phyloP scores from a whole-genome alignment of 257 asterid genomes.

The Penstemon newberryi region DNA sequence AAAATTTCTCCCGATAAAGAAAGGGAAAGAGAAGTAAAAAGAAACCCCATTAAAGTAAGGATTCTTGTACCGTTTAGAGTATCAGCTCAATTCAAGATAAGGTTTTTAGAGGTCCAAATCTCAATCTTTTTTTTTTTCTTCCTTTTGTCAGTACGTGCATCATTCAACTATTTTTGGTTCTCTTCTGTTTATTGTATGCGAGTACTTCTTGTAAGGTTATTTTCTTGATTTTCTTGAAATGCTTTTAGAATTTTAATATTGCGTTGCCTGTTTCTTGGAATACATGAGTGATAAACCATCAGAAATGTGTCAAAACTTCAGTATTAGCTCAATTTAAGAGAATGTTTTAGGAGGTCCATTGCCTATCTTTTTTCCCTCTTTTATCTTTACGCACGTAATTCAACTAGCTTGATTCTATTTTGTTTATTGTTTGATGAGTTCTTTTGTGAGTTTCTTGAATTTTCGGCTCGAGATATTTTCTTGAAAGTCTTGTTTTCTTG shows the following conservation, averaged over 20 bases:
- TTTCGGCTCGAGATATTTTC: too few relatives aligned
- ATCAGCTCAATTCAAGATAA: conserved; percentile 10
- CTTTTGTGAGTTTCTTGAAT: too few relatives aligned
- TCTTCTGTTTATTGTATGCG: conserved; percentile 20
- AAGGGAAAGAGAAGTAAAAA: not conserved
- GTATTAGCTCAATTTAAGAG: too few relatives aligned
- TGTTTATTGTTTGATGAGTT: too few relatives aligned
- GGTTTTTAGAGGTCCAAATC: not conserved
- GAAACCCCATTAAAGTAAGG: not conserved
- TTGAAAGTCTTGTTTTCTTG: not conserved
- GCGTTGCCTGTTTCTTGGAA: too few relatives aligned
- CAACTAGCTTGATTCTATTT: too few relatives aligned
- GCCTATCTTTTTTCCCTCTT: too few relatives aligned
- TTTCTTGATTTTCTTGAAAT: conserved; percentile 18
- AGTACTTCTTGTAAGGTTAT: not conserved
- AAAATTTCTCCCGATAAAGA: not conserved
- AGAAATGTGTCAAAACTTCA: too few relatives aligned
- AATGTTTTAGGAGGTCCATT: too few relatives aligned
- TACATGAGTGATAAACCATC: too few relatives aligned
- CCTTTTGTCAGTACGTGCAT: not conserved
- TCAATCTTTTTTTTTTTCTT: not conserved
- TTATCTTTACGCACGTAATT: too few relatives aligned
- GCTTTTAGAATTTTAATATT: too few relatives aligned
- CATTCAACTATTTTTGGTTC: not conserved
- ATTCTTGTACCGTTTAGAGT: not conserved